phyloP scores from a whole-genome alignment of 768 basidiomycete species.

The Trametes sanguinea region DNA sequence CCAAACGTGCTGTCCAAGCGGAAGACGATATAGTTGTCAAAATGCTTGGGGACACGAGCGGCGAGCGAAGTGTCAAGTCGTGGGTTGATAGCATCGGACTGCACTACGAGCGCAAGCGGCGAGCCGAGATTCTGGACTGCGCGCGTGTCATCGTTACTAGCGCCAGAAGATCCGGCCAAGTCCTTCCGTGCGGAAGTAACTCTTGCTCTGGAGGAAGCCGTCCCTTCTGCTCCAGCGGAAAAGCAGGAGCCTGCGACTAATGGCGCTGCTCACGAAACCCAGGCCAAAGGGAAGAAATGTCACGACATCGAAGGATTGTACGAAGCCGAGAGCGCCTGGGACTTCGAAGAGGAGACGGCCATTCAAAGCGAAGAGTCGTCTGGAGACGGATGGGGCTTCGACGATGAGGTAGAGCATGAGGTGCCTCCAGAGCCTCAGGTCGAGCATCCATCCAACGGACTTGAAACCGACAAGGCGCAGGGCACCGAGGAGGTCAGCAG shows the following conservation, averaged over 20 bases:
- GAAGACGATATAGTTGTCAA: slow-evolving; percentile 57
- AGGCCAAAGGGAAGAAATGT: slow-evolving; percentile 8
- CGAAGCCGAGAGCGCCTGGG: slow-evolving; percentile 43
- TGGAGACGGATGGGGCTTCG: slow-evolving; percentile 48
- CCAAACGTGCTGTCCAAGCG: slow-evolving; percentile 61
- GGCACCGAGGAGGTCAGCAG: slow-evolving; percentile 34
- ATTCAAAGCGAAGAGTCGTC: slow-evolving; percentile 26
- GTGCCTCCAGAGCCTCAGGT: slow-evolving; percentile 7
- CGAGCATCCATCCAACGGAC: slow-evolving; percentile 21
- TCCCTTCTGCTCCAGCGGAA: neutral
- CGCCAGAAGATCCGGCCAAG: slow-evolving; percentile 38
- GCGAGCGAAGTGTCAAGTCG: slow-evolving; percentile 55
- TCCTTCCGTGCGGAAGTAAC: slow-evolving; percentile 39
- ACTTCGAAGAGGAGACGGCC: slow-evolving; percentile 38
- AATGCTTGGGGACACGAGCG: slow-evolving; percentile 49
- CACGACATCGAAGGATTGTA: slow-evolving; percentile 10
- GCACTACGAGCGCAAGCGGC: slow-evolving; percentile 80
- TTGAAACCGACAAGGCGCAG: slow-evolving; percentile 32
- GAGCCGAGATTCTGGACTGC: slow-evolving; percentile 64
- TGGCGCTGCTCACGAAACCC: neutral
- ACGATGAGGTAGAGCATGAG: slow-evolving; percentile 17
- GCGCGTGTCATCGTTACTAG: slow-evolving; percentile 57
- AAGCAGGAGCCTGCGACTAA: neutral
- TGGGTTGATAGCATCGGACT: slow-evolving; percentile 71
- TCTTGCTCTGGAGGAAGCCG: slow-evolving; percentile 7